These are phyloP conservation scores for Chaetomium strumarium DNA, from an alignment of 2,329 filamentous ascomycete genomes.

Conservation along the genomic window DNA sequence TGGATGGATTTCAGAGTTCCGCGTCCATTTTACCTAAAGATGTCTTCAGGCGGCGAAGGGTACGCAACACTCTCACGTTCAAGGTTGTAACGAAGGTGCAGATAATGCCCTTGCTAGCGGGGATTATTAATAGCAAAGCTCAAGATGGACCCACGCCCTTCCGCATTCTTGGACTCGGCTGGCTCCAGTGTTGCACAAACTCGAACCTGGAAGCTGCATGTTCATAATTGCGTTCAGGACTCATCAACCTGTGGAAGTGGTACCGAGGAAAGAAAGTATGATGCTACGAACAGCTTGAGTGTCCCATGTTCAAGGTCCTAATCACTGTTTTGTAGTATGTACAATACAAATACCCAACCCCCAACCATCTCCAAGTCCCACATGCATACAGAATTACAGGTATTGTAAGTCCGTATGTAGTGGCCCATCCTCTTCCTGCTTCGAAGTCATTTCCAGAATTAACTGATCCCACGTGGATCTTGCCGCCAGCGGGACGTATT, in stretches of 20 bases:
- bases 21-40: too few relatives aligned
- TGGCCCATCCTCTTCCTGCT: background rate
- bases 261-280: background rate
- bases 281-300: too few relatives aligned
- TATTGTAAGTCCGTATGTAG: too few relatives aligned
- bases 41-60: too few relatives aligned
- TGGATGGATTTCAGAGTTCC: too few relatives aligned
- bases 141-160: background rate
- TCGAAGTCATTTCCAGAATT: background rate
- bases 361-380: too few relatives aligned
- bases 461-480: conserved; percentile 11
- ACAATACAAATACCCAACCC: too few relatives aligned
- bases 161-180: conserved; percentile 2
- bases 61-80: too few relatives aligned
- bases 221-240: background rate
- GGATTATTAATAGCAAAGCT: conserved; percentile 18
- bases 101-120: background rate
- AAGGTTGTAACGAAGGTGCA: too few relatives aligned
- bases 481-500: conserved; percentile 4
- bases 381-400: too few relatives aligned
- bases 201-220: background rate
- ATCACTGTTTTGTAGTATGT: too few relatives aligned
- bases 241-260: background rate
- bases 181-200: background rate
- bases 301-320: too few relatives aligned